phyloP scores from a whole-genome alignment of 2,329 filamentous ascomycete species.

The Fusarium sp. region DNA sequence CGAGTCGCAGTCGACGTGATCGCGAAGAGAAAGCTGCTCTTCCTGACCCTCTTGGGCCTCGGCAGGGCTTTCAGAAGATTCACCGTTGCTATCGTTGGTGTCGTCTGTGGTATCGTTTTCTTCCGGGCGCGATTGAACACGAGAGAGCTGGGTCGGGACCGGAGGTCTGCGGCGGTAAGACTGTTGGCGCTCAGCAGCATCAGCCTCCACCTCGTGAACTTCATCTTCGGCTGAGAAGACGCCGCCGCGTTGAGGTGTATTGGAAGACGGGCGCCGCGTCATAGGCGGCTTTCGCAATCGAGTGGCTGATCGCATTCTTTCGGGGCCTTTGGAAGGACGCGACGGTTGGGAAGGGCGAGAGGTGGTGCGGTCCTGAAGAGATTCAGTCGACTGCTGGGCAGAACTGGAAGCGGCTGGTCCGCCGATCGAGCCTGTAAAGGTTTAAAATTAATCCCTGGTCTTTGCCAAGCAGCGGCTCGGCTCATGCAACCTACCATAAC shows the following conservation, averaged over 20 bases:
- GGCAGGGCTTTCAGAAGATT: slow-evolving; percentile 40
- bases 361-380: slow-evolving; percentile 53
- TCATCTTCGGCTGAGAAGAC: slow-evolving; percentile 94
- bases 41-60: slow-evolving; percentile 49
- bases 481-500: slow-evolving; percentile 62
- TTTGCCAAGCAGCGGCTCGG: slow-evolving; percentile 4
- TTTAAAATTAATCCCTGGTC: slow-evolving; percentile 28
- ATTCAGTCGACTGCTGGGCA: slow-evolving; percentile 51
- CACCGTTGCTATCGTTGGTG: slow-evolving; percentile 37
- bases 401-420: slow-evolving; percentile 42
- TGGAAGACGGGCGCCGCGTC: slow-evolving; percentile 75
- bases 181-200: slow-evolving; percentile 63
- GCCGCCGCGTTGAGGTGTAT: slow-evolving; percentile 81
- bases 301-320: slow-evolving; percentile 59
- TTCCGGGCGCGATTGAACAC: slow-evolving; percentile 55
- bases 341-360: slow-evolving; percentile 48
- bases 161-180: slow-evolving; percentile 52
- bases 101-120: slow-evolving; percentile 33
- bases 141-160: slow-evolving; percentile 51
- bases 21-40: slow-evolving; percentile 57
- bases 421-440: slow-evolving; percentile 43
- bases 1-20: slow-evolving; percentile 69
- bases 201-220: slow-evolving; percentile 79
- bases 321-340: slow-evolving; percentile 58
- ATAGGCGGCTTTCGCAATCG: slow-evolving; percentile 78